A percentile compares a stretch with the other conserved stretches of the same genome.
Conservation (phyloP, 345 rosid genomes). For the Ceriops decandra region DNA sequence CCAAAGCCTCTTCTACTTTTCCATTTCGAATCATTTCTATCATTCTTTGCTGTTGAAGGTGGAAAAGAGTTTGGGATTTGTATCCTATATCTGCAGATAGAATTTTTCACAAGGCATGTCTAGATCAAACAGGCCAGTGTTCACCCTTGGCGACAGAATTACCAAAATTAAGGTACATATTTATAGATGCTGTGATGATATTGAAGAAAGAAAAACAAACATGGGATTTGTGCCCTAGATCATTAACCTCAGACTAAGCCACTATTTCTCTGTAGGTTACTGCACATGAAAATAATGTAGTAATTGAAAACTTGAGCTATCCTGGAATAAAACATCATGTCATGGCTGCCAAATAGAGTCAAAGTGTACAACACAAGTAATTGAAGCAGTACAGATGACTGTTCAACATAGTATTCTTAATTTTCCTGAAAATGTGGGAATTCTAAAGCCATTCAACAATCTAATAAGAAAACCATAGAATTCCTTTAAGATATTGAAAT, state of each 20-base stretch:
- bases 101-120: neutral
- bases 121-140: too few relatives aligned
- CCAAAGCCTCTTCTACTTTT: constrained; percentile 83
- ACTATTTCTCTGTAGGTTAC: too few relatives aligned
- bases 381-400: neutral
- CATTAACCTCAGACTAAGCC: too few relatives aligned
- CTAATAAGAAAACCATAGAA: neutral
- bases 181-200: too few relatives aligned
- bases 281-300: too few relatives aligned
- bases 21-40: constrained; percentile 94
- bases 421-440: neutral
- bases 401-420: neutral
- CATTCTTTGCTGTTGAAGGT: constrained; percentile 96
- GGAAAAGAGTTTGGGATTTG: constrained; percentile 95
- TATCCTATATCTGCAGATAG: constrained; percentile 67
- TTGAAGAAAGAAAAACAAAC: too few relatives aligned
- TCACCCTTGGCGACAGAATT: too few relatives aligned
- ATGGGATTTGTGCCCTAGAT: too few relatives aligned
- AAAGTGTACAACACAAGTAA: neutral
- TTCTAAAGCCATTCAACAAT: neutral
- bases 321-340: neutral
- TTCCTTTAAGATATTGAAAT: neutral
- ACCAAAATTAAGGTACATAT: too few relatives aligned
- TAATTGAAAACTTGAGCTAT: too few relatives aligned
- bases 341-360: neutral